Evolutionary conservation across 164 flowering plant genomes (phyloP).

Genomic region (Sedum album): DNA sequence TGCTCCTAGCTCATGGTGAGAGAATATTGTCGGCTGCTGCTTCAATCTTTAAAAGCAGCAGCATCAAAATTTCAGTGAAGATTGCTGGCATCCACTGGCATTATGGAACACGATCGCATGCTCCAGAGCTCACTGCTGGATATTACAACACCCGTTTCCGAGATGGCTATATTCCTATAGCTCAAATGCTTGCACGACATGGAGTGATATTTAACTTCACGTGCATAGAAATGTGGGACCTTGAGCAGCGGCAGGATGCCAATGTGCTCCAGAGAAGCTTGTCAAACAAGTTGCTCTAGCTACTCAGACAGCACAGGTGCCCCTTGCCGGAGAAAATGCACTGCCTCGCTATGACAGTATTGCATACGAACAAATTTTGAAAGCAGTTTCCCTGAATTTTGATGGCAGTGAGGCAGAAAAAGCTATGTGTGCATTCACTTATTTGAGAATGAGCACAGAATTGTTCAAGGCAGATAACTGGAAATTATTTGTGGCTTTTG

Average conservation of each 20-base stretch:
- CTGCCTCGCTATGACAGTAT: constrained; percentile 69
- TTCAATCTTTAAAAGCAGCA: constrained; percentile 34
- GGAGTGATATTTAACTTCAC: constrained; percentile 89
- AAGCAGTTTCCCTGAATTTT: constrained; percentile 32
- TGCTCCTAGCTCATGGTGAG: constrained; percentile 87
- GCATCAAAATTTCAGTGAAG: constrained; percentile 73
- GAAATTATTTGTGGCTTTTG: constrained; percentile 1
- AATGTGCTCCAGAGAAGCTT: constrained; percentile 75
- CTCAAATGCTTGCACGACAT: constrained; percentile 75
- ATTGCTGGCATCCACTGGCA: constrained; percentile 98
- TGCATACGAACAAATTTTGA: constrained; percentile 71
- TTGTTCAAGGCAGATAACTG: constrained; percentile 40
- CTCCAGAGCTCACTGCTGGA: constrained; percentile 97
- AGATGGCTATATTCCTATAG: constrained; percentile 86
- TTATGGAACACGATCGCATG: constrained; percentile 82
- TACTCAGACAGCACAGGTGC: constrained; percentile 46
- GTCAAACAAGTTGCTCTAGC: constrained; percentile 78
- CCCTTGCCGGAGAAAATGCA: constrained; percentile 93
- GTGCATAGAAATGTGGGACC: constrained; percentile 91
- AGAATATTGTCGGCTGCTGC: constrained; percentile 52
- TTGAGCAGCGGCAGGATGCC: constrained; percentile 94
- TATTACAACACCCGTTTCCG: constrained; percentile 81
- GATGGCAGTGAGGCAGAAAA: constrained; percentile 27
- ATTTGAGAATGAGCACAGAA: constrained; percentile 77
- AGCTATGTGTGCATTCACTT: constrained; percentile 89